These are phyloP conservation scores for Medicago truncatula DNA, from an alignment of 306 rosid species.

Conservation along the genomic window MtrunA17r5.0-ANR NC_053044.1:45401501-45402000, in stretches of 20 bases:
- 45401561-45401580: slow-evolving; percentile 35
- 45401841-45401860: slow-evolving; percentile 29
- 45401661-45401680: slow-evolving; percentile 3
- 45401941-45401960: too few species aligned
- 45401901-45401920: too few species aligned
- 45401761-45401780: slow-evolving; percentile 35
- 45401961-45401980: too few species aligned
- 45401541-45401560: not conserved
- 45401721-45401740: slow-evolving; percentile 48
- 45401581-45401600: slow-evolving; percentile 21
- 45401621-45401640: not conserved
- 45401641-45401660: not conserved
- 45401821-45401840: not conserved
- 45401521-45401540: not conserved
- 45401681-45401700: slow-evolving; percentile 1
- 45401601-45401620: not conserved
- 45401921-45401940: too few species aligned
- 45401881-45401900: not conserved
- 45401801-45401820: slow-evolving; percentile 42
- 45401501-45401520: not conserved
- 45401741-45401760: slow-evolving; percentile 16
- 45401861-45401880: not conserved
- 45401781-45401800: slow-evolving; percentile 4
- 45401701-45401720: slow-evolving; percentile 48
- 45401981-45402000: too few species aligned